Conservation (phyloP, 805 yeast genomes). For the Starmera amethionina region DNA sequence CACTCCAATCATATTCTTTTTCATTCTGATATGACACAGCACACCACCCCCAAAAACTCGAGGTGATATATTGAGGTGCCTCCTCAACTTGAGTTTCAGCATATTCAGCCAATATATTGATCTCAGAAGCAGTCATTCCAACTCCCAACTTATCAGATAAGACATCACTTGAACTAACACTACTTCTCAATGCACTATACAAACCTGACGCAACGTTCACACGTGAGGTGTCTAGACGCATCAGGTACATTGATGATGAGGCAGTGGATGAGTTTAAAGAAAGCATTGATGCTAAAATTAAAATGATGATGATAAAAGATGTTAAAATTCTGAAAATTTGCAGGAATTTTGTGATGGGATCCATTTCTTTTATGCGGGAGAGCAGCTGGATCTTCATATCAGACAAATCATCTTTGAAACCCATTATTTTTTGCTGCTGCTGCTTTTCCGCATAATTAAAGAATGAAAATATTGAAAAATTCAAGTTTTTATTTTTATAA, state of each 20-base stretch:
- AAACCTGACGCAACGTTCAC: conserved; percentile 44
- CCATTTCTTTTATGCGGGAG: background rate
- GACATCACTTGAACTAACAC: conserved; percentile 19
- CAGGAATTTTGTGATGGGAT: background rate
- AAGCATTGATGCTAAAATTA: background rate
- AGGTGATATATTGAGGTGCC: conserved; percentile 39
- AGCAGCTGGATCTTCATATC: background rate
- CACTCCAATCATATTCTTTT: too few species aligned
- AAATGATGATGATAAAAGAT: background rate
- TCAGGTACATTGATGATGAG: background rate
- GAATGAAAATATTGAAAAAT: too few species aligned
- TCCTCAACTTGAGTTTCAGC: conserved; percentile 33
- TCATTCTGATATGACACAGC: conserved; percentile 20
- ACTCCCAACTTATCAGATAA: conserved; percentile 15
- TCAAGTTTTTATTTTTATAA: too few species aligned
- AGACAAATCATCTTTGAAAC: too few species aligned
- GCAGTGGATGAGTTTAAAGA: background rate
- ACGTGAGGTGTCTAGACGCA: conserved; percentile 38
- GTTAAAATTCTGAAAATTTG: background rate
- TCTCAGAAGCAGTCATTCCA: conserved; percentile 39
- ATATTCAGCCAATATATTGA: conserved; percentile 33
- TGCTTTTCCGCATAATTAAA: too few species aligned
- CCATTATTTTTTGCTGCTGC: too few species aligned
- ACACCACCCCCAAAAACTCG: conserved; percentile 36
- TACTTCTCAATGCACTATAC: conserved; percentile 31